A percentile compares a stretch with the other conserved stretches of the same genome.
These are phyloP conservation scores for Myriosclerotinia curreyana DNA, from an alignment of 2,329 filamentous ascomycete genomes.

Conservation along the genomic window DNA sequence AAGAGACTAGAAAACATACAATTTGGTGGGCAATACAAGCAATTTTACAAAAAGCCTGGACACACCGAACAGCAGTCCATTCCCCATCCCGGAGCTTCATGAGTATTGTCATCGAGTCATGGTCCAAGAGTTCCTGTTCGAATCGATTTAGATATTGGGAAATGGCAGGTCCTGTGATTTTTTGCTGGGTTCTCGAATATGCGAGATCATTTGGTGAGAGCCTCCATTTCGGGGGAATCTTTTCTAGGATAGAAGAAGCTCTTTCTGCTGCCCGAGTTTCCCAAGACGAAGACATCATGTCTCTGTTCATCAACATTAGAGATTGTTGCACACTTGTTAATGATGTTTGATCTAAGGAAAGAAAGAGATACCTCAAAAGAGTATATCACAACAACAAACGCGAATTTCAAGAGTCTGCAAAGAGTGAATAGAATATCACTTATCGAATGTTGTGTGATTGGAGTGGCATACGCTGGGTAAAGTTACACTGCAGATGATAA, in stretches of 20 bases:
- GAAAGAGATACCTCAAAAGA: background rate
- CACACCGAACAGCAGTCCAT: slow-evolving; percentile 54
- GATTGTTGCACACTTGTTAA: background rate
- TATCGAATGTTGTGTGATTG: slow-evolving; percentile 11
- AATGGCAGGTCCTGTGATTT: slow-evolving; percentile 38
- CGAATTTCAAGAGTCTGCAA: background rate
- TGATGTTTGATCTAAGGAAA: background rate
- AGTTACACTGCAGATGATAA: slow-evolving; percentile 20
- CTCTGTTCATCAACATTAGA: background rate
- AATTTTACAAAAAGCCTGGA: slow-evolving; percentile 50
- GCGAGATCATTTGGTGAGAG: background rate
- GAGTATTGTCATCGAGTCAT: slow-evolving; percentile 52
- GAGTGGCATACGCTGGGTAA: background rate
- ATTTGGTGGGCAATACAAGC: slow-evolving; percentile 53
- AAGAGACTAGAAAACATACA: slow-evolving; percentile 36
- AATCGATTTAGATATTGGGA: slow-evolving; percentile 22
- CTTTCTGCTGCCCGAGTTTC: slow-evolving; percentile 12
- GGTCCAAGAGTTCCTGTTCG: slow-evolving; percentile 51
- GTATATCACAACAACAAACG: background rate
- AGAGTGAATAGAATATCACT: background rate
- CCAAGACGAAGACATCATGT: slow-evolving; percentile 11
- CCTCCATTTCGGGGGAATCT: slow-evolving; percentile 16
- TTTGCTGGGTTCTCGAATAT: background rate
- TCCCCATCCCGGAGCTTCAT: slow-evolving; percentile 48
- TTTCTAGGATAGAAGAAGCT: background rate